A percentile compares a stretch with the other conserved stretches of the same genome.
phyloP scores from a whole-genome alignment of 2,329 filamentous ascomycete species.

The Monosporascus sp. region DNA sequence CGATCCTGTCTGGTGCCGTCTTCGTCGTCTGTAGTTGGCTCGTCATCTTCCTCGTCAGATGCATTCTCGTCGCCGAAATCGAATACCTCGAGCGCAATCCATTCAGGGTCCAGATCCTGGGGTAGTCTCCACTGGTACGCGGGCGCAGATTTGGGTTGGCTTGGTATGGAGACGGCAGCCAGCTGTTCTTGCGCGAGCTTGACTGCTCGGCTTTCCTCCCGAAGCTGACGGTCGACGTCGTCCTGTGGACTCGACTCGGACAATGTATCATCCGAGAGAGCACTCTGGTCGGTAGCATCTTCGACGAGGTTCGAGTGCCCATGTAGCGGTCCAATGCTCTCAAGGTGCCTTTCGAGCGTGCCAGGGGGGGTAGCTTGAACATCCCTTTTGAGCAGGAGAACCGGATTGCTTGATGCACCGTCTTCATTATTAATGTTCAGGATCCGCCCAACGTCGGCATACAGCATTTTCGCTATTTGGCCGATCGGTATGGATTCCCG shows the following conservation, averaged over 20 bases:
- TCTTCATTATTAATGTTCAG: slow-evolving; percentile 63
- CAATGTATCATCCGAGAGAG: slow-evolving; percentile 17
- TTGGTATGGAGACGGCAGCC: slow-evolving; percentile 1
- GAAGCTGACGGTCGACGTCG: slow-evolving; percentile 42
- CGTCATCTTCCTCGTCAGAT: slow-evolving; percentile 16
- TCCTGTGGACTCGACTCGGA: slow-evolving; percentile 33
- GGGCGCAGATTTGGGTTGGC: slow-evolving; percentile 1
- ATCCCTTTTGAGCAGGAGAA: slow-evolving; percentile 71
- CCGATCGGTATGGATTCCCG: slow-evolving; percentile 48
- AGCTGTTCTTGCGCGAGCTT: slow-evolving; percentile 1
- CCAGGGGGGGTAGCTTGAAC: slow-evolving; percentile 46
- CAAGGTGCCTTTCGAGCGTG: slow-evolving; percentile 17
- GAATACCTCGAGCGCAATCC: slow-evolving; percentile 86
- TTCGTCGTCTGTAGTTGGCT: slow-evolving; percentile 6
- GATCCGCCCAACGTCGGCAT: slow-evolving; percentile 84
- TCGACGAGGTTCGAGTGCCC: slow-evolving; percentile 14
- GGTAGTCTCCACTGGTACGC: slow-evolving; percentile 55
- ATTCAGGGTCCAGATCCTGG: slow-evolving; percentile 75
- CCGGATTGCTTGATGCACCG: slow-evolving; percentile 66
- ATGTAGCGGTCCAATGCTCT: slow-evolving; percentile 44
- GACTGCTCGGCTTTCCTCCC: slow-evolving; percentile 26
- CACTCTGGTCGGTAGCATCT: slow-evolving; percentile 4
- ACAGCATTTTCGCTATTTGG: slow-evolving; percentile 82
- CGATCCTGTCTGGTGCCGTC: not conserved
- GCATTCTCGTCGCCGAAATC: slow-evolving; percentile 51